Evolutionary conservation across 108 stramenopile species (phyloP).

Genomic region (Discostella pseudostelligera): DNA sequence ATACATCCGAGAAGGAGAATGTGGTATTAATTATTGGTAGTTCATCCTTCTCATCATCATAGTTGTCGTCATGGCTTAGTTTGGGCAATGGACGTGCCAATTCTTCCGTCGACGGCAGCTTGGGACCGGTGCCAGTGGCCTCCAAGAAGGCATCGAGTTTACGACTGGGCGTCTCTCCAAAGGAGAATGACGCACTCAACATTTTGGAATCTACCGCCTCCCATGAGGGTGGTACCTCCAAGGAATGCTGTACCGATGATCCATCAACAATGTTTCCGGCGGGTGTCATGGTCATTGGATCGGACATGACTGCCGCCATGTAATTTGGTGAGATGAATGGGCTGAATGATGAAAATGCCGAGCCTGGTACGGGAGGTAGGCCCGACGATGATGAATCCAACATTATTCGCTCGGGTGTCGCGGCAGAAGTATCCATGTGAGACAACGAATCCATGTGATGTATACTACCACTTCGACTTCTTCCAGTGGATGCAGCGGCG

Average conservation of each 20-base stretch:
- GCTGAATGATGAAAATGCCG: slow-evolving; percentile 28
- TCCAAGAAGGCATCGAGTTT: slow-evolving; percentile 32
- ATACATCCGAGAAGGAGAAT: slow-evolving; percentile 39
- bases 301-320: slow-evolving; percentile 12
- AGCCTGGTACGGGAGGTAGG: slow-evolving; percentile 11
- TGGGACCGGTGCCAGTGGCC: slow-evolving; percentile 7
- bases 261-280: too few species aligned
- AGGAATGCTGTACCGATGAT: slow-evolving; percentile 9
- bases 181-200: slow-evolving; percentile 19
- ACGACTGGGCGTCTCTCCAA: slow-evolving; percentile 26
- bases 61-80: slow-evolving; percentile 3
- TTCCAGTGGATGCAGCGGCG: background rate
- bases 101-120: slow-evolving; percentile 32
- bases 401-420: slow-evolving; percentile 3
- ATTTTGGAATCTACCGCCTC: slow-evolving; percentile 19
- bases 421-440: slow-evolving; percentile 1
- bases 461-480: too few species aligned
- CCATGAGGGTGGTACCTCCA: slow-evolving; percentile 23
- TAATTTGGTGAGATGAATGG: slow-evolving; percentile 37
- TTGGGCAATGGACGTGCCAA: slow-evolving; percentile 6
- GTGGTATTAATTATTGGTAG: slow-evolving; percentile 14
- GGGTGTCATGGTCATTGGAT: slow-evolving; percentile 36
- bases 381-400: background rate
- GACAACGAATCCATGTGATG: too few species aligned
- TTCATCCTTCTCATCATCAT: slow-evolving; percentile 5